These are phyloP conservation scores for Didymella glomerata DNA, from an alignment of 2,329 filamentous ascomycete genomes.

Conservation along the genomic window DNA sequence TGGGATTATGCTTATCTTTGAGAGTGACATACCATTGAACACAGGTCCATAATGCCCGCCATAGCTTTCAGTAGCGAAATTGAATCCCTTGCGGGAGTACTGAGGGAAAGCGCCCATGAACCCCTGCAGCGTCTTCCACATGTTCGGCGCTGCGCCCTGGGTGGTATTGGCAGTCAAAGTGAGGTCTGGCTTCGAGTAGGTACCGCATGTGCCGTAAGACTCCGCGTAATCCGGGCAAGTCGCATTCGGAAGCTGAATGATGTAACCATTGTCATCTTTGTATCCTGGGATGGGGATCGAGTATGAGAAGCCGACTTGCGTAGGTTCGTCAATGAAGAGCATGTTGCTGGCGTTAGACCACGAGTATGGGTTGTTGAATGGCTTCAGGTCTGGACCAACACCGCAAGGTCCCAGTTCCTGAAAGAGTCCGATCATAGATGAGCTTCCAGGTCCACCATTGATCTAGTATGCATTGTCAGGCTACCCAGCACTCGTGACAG, in stretches of 20 bases:
- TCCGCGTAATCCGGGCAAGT: conserved; percentile 62
- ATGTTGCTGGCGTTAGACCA: conserved; percentile 72
- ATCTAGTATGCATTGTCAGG: conserved; percentile 44
- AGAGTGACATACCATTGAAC: conserved; percentile 54
- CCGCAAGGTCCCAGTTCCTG: conserved; percentile 63
- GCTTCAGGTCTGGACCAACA: conserved; percentile 56
- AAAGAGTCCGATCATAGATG: conserved; percentile 65
- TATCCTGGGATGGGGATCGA: conserved; percentile 55
- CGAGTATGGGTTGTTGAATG: conserved; percentile 68
- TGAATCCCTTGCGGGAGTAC: conserved; percentile 58
- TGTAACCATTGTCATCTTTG: conserved; percentile 40
- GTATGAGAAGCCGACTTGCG: conserved; percentile 67
- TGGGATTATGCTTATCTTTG: not conserved
- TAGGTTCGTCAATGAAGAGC: conserved; percentile 75
- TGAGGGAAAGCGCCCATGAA: conserved; percentile 69
- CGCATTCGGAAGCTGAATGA: conserved; percentile 57
- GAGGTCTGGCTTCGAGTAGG: conserved; percentile 62
- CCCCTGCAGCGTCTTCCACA: conserved; percentile 69
- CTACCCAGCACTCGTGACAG: no score
- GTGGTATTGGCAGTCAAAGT: conserved; percentile 64
- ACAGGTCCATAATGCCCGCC: conserved; percentile 67
- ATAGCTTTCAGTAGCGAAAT: conserved; percentile 66
- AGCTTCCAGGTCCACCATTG: conserved; percentile 64
- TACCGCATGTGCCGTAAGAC: conserved; percentile 59
- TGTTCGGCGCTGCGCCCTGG: conserved; percentile 62